phyloP scores from a whole-genome alignment of 805 yeast species.

The Starmerella kuoi region DNA sequence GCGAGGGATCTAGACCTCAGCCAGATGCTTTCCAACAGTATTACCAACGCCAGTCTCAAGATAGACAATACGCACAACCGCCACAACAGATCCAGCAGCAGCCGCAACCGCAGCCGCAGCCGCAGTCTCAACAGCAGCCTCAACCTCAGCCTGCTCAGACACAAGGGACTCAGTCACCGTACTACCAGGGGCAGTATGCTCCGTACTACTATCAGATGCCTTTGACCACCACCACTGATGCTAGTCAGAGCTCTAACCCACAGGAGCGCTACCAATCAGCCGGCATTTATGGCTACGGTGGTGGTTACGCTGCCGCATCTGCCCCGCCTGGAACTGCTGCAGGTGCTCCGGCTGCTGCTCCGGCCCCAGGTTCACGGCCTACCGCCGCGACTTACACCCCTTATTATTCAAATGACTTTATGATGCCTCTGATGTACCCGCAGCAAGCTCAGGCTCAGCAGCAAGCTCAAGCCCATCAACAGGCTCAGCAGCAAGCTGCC shows the following conservation, averaged over 20 bases:
- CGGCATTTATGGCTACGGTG: slow-evolving; percentile 13
- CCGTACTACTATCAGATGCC: slow-evolving; percentile 18
- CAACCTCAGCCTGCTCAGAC: slow-evolving; percentile 13
- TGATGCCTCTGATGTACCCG: slow-evolving; percentile 15
- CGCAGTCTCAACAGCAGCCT: slow-evolving; percentile 11
- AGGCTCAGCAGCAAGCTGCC: slow-evolving; percentile 10
- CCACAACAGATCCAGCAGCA: slow-evolving; percentile 12
- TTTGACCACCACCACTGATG: slow-evolving; percentile 12
- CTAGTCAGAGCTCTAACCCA: slow-evolving; percentile 9
- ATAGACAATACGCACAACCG: slow-evolving; percentile 16
- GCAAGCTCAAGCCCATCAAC: slow-evolving; percentile 11
- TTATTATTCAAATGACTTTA: slow-evolving; percentile 10
- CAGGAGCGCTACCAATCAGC: slow-evolving; percentile 12
- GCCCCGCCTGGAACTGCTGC: slow-evolving; percentile 6
- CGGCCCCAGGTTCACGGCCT: slow-evolving; percentile 1
- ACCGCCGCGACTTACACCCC: slow-evolving; percentile 1
- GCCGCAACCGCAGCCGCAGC: slow-evolving; percentile 12
- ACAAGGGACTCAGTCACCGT: slow-evolving; percentile 12
- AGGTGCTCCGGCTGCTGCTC: slow-evolving; percentile 6
- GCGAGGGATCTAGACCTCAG: slow-evolving; percentile 8
- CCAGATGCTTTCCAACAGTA: slow-evolving; percentile 12
- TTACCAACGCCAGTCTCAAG: slow-evolving; percentile 11
- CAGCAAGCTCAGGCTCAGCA: slow-evolving; percentile 12
- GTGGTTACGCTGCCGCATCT: slow-evolving; percentile 14
- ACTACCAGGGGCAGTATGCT: slow-evolving; percentile 19